A percentile compares a stretch with the other conserved stretches of the same genome.
phyloP scores from a whole-genome alignment of 2,329 filamentous ascomycete genomes.

The Nannizziopsis barbatae region DNA sequence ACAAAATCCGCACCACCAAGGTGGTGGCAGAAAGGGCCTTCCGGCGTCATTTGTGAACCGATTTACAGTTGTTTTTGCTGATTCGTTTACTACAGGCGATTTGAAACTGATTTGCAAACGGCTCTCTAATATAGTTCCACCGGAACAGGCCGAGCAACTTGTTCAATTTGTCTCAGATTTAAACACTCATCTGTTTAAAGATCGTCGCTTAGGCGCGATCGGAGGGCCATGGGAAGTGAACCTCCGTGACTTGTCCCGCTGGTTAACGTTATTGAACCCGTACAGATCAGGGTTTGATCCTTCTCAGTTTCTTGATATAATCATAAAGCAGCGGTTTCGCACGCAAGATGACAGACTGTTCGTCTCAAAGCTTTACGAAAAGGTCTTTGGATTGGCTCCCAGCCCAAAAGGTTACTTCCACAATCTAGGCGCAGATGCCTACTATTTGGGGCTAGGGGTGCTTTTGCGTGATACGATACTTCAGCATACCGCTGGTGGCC shows the following conservation, averaged over 20 bases:
- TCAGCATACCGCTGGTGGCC: constrained; percentile 27
- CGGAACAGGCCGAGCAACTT: constrained; percentile 51
- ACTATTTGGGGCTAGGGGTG: constrained; percentile 71
- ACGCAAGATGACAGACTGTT: constrained; percentile 54
- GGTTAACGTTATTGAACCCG: constrained; percentile 62
- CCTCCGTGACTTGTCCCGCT: constrained; percentile 76
- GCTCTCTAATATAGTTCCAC: constrained; percentile 56
- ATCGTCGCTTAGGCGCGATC: constrained; percentile 42
- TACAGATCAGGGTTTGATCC: constrained; percentile 50
- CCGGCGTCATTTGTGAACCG: constrained; percentile 95
- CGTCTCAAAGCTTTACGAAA: constrained; percentile 54
- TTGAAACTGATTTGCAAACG: constrained; percentile 69
- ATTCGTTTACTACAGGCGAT: constrained; percentile 73
- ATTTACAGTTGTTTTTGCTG: constrained; percentile 95
- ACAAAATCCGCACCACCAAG: constrained; percentile 95
- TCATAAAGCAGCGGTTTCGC: constrained; percentile 83
- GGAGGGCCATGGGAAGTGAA: constrained; percentile 94
- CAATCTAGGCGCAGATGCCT: constrained; percentile 51
- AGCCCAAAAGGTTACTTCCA: constrained; percentile 56
- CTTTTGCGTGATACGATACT: constrained; percentile 47
- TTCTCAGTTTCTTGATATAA: constrained; percentile 66
- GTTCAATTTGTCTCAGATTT: constrained; percentile 74
- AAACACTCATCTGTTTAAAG: constrained; percentile 56
- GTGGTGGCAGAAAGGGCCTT: constrained; percentile 85
- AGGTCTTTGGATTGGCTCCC: constrained; percentile 47